Base-by-base conservation (phyloP, 2,329 filamentous ascomycete genomes). In the Didymosphaeria variabile region DNA sequence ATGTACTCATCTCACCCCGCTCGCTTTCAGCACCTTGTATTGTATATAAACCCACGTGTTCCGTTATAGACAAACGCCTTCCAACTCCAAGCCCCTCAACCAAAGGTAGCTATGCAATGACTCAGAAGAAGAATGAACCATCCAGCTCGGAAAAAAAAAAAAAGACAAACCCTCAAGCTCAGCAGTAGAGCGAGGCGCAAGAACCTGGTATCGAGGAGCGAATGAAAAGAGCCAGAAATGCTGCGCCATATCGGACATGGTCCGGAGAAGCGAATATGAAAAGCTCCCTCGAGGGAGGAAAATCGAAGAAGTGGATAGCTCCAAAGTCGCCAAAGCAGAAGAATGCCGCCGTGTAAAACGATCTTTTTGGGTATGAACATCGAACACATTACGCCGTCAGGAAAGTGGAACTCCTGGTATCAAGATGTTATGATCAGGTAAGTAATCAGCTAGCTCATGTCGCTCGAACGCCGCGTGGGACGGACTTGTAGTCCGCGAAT, bases 151-250 rank as follows among this genome's bases (percentile, higher is more conserved):
- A 40, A 7, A n/a, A 58, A 47, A 40, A 4, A 52, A 17, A 58
- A 58, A 21, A 4, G 15, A 40, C 29, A 40, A 55, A 55, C 8
- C 57, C 51, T 59, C 57, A 17, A 59, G 51, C 45, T 34, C 57
- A 23, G n/a, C 9, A 32, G 12, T 5, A 31, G 58, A 60, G 58
- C 58, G 45, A 55, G 58, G 53, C 31, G 10, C n/a, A 51, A 52
- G n/a, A 56, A 3, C 26, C 7, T 44, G 50, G 47, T 49, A 57
- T 38, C 40, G 23, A 57, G 51, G 36, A 53, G 53, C 44, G 36
- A 57, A 47, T n/a, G 38, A 36, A 55, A 60, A 44, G 17, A 3
- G 36, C 45, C 13, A 42, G 15, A 40, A n/a, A 9, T 34, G 32
- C 55, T 32, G 23, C 31, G 32, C 44, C 19, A 40, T 21, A 19